phyloP scores from a whole-genome alignment of 2,329 filamentous ascomycete genomes.

The Cercospora nicotianae region DNA sequence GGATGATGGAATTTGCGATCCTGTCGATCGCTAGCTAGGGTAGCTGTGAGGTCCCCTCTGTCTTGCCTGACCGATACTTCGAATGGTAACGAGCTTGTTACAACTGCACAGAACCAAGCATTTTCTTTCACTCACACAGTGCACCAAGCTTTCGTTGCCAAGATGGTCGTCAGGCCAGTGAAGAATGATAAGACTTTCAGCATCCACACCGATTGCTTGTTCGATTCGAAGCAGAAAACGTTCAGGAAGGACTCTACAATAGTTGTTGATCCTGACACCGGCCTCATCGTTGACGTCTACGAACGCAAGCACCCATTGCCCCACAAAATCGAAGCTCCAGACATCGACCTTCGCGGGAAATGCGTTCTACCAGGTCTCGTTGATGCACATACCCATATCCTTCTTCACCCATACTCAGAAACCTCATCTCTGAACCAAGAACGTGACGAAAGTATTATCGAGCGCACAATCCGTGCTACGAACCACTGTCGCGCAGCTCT shows the following conservation, averaged over 20 bases:
- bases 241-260: slow-evolving; percentile 48
- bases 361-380: slow-evolving; percentile 56
- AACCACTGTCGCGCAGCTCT: slow-evolving; percentile 56
- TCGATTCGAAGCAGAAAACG: slow-evolving; percentile 48
- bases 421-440: slow-evolving; percentile 51
- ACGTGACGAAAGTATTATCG: slow-evolving; percentile 59
- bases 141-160: slow-evolving; percentile 1
- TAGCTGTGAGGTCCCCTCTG: not conserved
- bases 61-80: not conserved
- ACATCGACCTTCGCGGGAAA: slow-evolving; percentile 57
- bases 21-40: not conserved
- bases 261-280: slow-evolving; percentile 43
- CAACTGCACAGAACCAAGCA: not conserved
- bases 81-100: not conserved
- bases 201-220: slow-evolving; percentile 51
- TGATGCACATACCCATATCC: slow-evolving; percentile 59
- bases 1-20: not conserved
- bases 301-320: slow-evolving; percentile 23
- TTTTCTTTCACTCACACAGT: not conserved
- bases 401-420: slow-evolving; percentile 50
- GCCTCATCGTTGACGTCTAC: slow-evolving; percentile 45
- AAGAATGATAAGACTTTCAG: slow-evolving; percentile 20
- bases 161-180: slow-evolving; percentile 22
- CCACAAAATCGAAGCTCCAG: slow-evolving; percentile 36
- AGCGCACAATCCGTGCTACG: slow-evolving; percentile 56